Conservation (phyloP, 495 filamentous ascomycete genomes). For the Annulohypoxylon stygium region DNA sequence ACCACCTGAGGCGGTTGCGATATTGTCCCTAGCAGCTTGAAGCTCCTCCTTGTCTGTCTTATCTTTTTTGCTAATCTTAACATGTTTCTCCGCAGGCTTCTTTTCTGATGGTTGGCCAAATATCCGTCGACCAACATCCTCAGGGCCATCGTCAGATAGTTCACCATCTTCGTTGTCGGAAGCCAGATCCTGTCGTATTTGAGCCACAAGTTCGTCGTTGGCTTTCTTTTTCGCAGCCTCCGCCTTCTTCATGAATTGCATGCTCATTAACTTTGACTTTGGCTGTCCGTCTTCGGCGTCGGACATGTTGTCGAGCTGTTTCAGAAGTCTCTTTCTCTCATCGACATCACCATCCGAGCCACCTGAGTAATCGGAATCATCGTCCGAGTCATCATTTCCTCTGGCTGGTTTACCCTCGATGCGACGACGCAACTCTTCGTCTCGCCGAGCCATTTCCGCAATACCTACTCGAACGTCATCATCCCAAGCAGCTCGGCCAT, state of each 20-base stretch:
- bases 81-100: conserved; percentile 39
- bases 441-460: conserved; percentile 82
- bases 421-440: conserved; percentile 85
- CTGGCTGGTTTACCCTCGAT: conserved; percentile 78
- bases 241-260: conserved; percentile 86
- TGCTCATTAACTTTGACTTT: conserved; percentile 57
- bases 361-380: conserved; percentile 65
- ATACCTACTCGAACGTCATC: conserved; percentile 82
- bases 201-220: conserved; percentile 84
- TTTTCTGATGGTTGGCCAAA: conserved; percentile 66
- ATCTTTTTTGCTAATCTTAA: conserved; percentile 46
- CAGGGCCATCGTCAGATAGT: conserved; percentile 68
- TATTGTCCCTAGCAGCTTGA: conserved; percentile 39
- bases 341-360: conserved; percentile 63
- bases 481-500: conserved; percentile 83
- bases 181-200: conserved; percentile 78
- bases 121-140: conserved; percentile 73
- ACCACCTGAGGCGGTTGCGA: conserved; percentile 16
- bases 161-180: conserved; percentile 63
- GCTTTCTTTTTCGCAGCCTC: conserved; percentile 79
- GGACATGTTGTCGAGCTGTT: conserved; percentile 67
- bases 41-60: conserved; percentile 46
- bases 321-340: conserved; percentile 70
- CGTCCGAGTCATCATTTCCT: conserved; percentile 68
- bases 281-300: conserved; percentile 53